Conservation (phyloP, 345 rosid genomes). For the Syzygium grande region DNA sequence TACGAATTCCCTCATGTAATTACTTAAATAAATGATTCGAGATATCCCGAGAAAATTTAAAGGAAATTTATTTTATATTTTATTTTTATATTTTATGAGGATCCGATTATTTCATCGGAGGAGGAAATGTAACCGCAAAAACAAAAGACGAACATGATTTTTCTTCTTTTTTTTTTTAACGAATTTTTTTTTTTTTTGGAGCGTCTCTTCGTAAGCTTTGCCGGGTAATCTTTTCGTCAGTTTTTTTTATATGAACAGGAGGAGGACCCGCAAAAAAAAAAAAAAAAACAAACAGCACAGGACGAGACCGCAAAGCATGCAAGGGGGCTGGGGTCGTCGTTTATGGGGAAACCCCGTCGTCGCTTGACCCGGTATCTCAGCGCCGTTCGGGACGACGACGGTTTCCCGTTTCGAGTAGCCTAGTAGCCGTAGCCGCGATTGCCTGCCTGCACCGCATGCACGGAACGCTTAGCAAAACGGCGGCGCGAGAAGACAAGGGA, state of each 20-base stretch:
- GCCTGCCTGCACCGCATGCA: neutral
- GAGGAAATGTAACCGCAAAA: neutral
- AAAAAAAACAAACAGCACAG: neutral
- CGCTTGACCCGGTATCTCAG: neutral
- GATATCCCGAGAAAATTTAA: neutral
- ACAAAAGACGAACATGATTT: neutral
- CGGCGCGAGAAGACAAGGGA: neutral
- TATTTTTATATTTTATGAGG: neutral
- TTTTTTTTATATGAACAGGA: neutral
- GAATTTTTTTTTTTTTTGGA: neutral
- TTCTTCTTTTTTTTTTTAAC: neutral
- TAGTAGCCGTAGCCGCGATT: neutral
- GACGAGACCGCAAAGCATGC: neutral
- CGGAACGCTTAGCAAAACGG: neutral
- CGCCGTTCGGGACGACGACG: neutral
- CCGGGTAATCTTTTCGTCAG: neutral
- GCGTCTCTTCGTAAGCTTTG: neutral
- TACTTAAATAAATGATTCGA: neutral
- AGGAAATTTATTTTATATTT: too few relatives aligned
- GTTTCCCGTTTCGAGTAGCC: neutral
- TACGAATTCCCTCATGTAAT: neutral
- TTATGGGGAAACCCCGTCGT: neutral
- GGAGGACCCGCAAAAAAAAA: neutral
- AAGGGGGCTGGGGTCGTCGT: rapidly evolving
- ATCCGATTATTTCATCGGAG: neutral